Percentiles rank a stretch among this genome's conserved stretches.
These are phyloP conservation scores for Oryza officinalis DNA, from an alignment of 176 grass and related monocot genomes.

Conservation along the genomic window DNA sequence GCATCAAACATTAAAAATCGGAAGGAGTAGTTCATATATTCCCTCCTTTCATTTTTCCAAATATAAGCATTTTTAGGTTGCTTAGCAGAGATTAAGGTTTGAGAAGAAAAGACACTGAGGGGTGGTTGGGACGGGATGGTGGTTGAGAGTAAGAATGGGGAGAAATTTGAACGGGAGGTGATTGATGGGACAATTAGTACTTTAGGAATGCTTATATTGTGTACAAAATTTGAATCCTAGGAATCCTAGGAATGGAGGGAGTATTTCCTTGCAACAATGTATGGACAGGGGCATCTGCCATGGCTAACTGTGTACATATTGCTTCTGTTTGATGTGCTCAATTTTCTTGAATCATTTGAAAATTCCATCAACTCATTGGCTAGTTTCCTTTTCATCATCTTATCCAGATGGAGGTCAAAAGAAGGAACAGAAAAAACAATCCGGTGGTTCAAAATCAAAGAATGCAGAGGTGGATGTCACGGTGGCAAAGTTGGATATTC, in stretches of 20 bases:
- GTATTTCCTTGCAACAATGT: background rate
- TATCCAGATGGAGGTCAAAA: slow-evolving; percentile 54
- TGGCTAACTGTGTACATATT: background rate
- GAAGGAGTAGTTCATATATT: background rate
- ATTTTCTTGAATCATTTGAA: slow-evolving; percentile 5
- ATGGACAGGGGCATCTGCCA: background rate
- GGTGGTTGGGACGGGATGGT: too few relatives aligned
- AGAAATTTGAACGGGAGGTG: too few relatives aligned
- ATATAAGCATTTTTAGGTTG: too few relatives aligned
- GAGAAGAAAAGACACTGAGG: too few relatives aligned
- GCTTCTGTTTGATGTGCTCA: background rate
- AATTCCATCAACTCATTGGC: slow-evolving; percentile 6
- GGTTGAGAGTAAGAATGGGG: too few relatives aligned
- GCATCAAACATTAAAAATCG: too few relatives aligned
- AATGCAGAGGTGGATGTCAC: slow-evolving; percentile 60
- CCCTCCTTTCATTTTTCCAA: background rate
- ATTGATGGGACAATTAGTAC: too few relatives aligned
- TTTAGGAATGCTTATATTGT: too few relatives aligned
- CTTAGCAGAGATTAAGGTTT: too few relatives aligned
- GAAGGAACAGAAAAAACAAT: slow-evolving; percentile 70
- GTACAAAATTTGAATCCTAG: too few relatives aligned
- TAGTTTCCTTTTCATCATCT: background rate
- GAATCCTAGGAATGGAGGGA: too few relatives aligned
- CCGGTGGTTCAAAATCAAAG: slow-evolving; percentile 69
- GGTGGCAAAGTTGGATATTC: slow-evolving; percentile 74